Evolutionary conservation across 306 rosid species (phyloP), one percentile per base, ranked within the genome.

Genomic region (Amphicarpaea edgeworthii): DNA sequence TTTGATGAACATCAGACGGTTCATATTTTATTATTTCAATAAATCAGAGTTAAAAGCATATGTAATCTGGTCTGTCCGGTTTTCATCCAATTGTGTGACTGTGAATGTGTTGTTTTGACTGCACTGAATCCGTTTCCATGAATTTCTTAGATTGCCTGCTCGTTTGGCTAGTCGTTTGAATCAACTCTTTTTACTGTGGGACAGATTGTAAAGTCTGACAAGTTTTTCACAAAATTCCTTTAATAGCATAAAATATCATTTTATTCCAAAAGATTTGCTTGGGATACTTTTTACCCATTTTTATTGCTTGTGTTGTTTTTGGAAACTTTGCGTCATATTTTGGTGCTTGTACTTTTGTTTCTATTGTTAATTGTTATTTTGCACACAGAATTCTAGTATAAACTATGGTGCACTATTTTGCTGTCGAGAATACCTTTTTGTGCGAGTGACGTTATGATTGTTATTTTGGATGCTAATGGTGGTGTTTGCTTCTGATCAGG

Each of bases 401-500:
- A 10, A 10, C 4, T 53, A 20, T 1, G 6, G 34, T 2, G 5
- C 9, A 7, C 23, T 11, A 21, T 21, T 17, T 30, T 58, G 34
- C 0, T 34, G 8, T 34, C 1, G 7, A 1, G 4, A n/a, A 24
- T 24, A 30, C 37, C 5, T 30, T 30, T 30, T 30, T 30, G 37
- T 30, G 37, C 37, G 37, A 4, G 37, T 30, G 6, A 30, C 5
- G 28, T 3, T 24, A 24, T 30, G 37, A 3, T 30, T 30, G 37
- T 30, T 5, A 30, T 30, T 40, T 40, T 8, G 12, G 45, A 23
- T 1, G 32, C 55, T 84, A 45, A 68, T 49, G 28, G 46, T 53
- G 1, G 8, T 41, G 0, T 0, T 14, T 38, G 47, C 7, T 30
- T 59, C 0, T 32, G 30, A 2, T 1, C 79, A 96, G 99, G 99